Conservation (phyloP, 106 monocot species). For the Agapanthus africanus region DNA sequence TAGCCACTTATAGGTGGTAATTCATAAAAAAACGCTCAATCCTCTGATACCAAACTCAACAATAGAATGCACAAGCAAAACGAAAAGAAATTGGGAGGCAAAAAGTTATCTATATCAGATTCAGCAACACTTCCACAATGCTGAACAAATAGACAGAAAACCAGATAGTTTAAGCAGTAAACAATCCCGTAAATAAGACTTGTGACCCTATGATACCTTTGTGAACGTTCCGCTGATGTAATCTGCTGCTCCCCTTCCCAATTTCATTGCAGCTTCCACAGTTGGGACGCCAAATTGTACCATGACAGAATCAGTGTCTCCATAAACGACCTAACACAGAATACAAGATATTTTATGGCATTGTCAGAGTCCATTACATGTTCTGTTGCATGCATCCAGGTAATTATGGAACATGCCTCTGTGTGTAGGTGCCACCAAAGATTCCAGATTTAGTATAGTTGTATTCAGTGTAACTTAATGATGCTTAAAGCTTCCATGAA, state of each 20-base stretch:
- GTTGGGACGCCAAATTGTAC: conserved; percentile 93
- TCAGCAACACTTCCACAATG: neutral
- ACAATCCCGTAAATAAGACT: neutral
- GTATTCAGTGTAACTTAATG: neutral
- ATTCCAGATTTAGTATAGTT: neutral
- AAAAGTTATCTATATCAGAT: neutral
- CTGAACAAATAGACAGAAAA: neutral
- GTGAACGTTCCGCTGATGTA: conserved; percentile 79
- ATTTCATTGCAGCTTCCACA: conserved; percentile 89
- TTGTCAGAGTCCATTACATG: neutral
- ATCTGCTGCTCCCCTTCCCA: conserved; percentile 93
- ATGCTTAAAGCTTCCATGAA: neutral
- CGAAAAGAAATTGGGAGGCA: neutral
- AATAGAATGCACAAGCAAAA: neutral
- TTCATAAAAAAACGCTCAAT: neutral
- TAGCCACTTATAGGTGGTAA: neutral
- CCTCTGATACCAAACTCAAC: neutral
- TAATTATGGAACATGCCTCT: neutral
- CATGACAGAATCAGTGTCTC: conserved; percentile 99
- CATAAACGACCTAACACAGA: conserved; percentile 72
- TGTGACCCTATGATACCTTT: conserved; percentile 39
- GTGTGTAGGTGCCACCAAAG: neutral
- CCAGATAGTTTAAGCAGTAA: conserved; percentile 8
- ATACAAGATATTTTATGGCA: neutral
- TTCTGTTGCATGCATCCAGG: neutral